A percentile compares a stretch with the other conserved stretches of the same genome.
Conservation (phyloP, 495 filamentous ascomycete species). For the Aspergillus panamensis region DNA sequence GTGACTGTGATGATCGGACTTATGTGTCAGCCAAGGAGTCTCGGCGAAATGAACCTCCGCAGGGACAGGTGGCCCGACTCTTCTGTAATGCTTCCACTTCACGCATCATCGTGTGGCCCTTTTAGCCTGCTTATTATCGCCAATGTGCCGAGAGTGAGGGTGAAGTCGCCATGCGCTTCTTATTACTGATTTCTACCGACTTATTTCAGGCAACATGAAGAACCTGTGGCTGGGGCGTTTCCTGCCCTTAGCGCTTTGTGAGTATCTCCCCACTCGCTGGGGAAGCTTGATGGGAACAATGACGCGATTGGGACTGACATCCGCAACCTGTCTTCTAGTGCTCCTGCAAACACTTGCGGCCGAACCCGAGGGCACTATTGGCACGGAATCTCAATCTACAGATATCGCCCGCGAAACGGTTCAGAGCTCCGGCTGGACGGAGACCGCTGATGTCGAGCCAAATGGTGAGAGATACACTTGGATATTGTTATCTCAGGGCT, state of each 20-base stretch:
- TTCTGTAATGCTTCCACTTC: conserved; percentile 14
- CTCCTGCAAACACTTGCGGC: conserved; percentile 36
- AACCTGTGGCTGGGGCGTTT: conserved; percentile 33
- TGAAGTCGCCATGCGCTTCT: conserved; percentile 43
- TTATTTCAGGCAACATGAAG: conserved; percentile 40
- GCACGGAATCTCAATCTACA: conserved; percentile 20
- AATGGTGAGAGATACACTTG: conserved; percentile 32
- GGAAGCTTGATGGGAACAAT: background rate
- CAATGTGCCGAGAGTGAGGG: conserved; percentile 7
- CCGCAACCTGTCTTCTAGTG: conserved; percentile 25
- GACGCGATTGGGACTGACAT: conserved; percentile 26
- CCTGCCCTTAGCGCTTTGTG: conserved; percentile 42
- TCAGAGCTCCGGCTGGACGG: conserved; percentile 19
- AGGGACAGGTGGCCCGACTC: conserved; percentile 43
- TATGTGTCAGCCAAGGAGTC: conserved; percentile 4
- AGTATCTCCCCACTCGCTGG: conserved; percentile 18
- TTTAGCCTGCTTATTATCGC: background rate
- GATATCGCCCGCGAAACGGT: conserved; percentile 20
- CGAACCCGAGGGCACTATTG: conserved; percentile 22
- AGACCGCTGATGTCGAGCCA: conserved; percentile 20
- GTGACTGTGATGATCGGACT: background rate
- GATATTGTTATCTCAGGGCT: conserved; percentile 1
- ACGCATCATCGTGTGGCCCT: background rate
- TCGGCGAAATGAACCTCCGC: conserved; percentile 45
- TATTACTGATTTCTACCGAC: conserved; percentile 17